These are phyloP conservation scores for Saccharomycopsis fermentans DNA, from an alignment of 805 yeast genomes.

Conservation along the genomic window DNA sequence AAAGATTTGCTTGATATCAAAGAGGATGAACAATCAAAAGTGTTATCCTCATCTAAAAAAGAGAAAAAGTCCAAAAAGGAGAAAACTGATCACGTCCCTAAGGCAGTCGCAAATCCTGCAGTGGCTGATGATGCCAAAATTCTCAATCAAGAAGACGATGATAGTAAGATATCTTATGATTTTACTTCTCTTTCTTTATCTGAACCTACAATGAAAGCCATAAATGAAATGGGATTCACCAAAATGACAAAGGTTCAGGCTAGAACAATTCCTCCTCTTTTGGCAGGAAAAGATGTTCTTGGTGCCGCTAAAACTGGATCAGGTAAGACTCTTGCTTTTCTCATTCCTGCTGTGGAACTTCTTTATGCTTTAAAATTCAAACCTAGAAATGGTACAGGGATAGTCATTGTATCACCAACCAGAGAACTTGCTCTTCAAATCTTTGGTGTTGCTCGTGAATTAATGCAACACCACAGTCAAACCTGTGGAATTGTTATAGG, in stretches of 20 bases:
- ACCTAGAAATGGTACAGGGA: conserved; percentile 98
- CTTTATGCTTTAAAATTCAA: conserved; percentile 84
- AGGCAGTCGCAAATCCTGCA: conserved; percentile 43
- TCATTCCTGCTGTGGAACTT: conserved; percentile 92
- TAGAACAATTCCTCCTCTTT: conserved; percentile 88
- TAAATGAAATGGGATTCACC: conserved; percentile 80
- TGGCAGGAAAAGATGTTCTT: conserved; percentile 93
- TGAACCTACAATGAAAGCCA: conserved; percentile 71
- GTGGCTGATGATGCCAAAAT: conserved; percentile 39
- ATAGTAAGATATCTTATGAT: conserved; percentile 18
- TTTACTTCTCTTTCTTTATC: conserved; percentile 56
- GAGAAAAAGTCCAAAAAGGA: conserved; percentile 21
- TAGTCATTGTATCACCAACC: conserved; percentile 90
- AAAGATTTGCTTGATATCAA: not conserved
- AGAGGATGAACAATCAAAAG: not conserved
- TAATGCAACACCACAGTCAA: conserved; percentile 83
- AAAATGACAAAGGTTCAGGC: conserved; percentile 93
- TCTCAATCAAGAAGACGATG: conserved; percentile 15
- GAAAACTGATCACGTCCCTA: conserved; percentile 30
- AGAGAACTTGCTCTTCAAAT: conserved; percentile 96
- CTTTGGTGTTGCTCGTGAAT: conserved; percentile 93
- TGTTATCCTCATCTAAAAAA: conserved; percentile 1
- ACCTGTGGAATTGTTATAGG: conserved; percentile 96
- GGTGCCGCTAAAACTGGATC: conserved; percentile 99
- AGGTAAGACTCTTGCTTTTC: conserved; percentile 93